Evolutionary conservation across 2,329 filamentous ascomycete species (phyloP).

Genomic region (Orbilia brochopaga): DNA sequence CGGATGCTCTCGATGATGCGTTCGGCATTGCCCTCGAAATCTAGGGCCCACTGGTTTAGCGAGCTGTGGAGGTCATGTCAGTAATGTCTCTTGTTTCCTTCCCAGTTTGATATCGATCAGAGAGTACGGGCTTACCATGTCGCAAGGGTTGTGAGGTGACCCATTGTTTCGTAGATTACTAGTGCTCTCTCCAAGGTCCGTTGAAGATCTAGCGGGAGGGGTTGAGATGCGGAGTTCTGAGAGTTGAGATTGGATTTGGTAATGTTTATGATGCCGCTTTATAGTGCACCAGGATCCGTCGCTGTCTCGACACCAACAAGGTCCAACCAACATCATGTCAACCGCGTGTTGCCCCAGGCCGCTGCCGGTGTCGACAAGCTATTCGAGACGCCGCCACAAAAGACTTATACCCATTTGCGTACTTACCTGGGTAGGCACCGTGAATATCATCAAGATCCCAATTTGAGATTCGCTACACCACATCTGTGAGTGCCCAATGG

Average conservation of each 20-base stretch:
- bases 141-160: slow-evolving; percentile 59
- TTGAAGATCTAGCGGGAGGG: background rate
- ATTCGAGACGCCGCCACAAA: too few relatives aligned
- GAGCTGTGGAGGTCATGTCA: slow-evolving; percentile 22
- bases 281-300: too few relatives aligned
- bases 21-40: slow-evolving; percentile 69
- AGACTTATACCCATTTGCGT: background rate
- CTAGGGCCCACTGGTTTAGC: slow-evolving; percentile 64
- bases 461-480: background rate
- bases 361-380: too few relatives aligned
- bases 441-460: background rate
- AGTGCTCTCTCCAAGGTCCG: background rate
- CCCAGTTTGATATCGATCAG: slow-evolving; percentile 53
- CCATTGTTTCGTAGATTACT: slow-evolving; percentile 54
- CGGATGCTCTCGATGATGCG: slow-evolving; percentile 70
- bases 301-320: too few relatives aligned
- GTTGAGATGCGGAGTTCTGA: background rate
- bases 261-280: background rate
- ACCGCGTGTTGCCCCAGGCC: too few relatives aligned
- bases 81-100: too few relatives aligned
- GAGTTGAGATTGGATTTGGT: background rate
- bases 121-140: slow-evolving; percentile 54
- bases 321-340: too few relatives aligned
- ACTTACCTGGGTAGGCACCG: background rate
- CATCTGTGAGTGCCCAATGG: too few relatives aligned